These are phyloP conservation scores for Sphagnum contortum DNA, from an alignment of 225 moss, liverwort and hornwort species.

Conservation along the genomic window DNA sequence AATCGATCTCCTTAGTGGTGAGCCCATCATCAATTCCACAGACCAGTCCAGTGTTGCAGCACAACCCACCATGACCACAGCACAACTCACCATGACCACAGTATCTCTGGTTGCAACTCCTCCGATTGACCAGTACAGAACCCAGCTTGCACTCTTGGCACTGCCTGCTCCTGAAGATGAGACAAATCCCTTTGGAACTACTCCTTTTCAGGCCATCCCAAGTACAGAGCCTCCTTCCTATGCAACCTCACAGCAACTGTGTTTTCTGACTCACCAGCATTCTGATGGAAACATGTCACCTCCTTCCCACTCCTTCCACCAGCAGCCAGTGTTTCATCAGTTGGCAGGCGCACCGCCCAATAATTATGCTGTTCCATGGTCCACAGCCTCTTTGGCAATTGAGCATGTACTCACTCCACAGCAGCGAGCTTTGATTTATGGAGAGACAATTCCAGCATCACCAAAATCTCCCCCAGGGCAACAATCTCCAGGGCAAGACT, in stretches of 20 bases:
- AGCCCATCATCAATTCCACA: conserved; percentile 12
- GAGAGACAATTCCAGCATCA: conserved; percentile 11
- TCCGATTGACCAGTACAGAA: background rate
- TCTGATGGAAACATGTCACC: too few species aligned
- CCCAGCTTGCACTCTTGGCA: conserved; percentile 7
- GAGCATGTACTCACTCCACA: conserved; percentile 11
- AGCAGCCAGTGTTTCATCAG: background rate
- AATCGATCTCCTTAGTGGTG: conserved; percentile 39
- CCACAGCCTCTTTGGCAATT: conserved; percentile 3
- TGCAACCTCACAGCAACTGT: too few species aligned
- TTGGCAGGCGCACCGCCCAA: background rate
- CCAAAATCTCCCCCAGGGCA: conserved; percentile 11
- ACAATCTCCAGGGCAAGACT: conserved; percentile 1
- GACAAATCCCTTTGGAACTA: conserved; percentile 40
- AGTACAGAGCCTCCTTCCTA: conserved; percentile 8
- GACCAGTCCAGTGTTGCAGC: conserved; percentile 9
- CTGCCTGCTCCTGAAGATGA: conserved; percentile 5
- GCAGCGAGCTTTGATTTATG: conserved; percentile 13
- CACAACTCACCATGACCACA: conserved; percentile 7
- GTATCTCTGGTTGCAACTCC: conserved; percentile 1
- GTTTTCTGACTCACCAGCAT: background rate
- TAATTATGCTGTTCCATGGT: conserved; percentile 32
- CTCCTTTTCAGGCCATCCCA: conserved; percentile 18
- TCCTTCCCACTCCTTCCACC: background rate
- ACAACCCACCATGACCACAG: conserved; percentile 31